Base-by-base conservation (phyloP, 345 rosid species). In the Iberis pinnata region DNA sequence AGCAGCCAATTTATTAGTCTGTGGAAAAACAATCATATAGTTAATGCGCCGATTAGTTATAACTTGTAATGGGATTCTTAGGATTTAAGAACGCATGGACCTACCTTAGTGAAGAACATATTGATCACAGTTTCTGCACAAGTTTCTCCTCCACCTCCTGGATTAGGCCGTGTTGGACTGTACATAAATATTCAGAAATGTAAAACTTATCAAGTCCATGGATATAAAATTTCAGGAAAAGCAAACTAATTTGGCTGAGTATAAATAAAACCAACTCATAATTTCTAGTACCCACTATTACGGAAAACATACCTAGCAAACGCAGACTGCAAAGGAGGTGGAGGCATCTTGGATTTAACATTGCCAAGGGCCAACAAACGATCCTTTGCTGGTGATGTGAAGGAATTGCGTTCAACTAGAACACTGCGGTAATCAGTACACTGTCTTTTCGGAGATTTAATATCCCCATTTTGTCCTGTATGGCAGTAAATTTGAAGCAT, bases 71-170 rank as follows among this genome's bases (percentile, higher is more conserved):
- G 26, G n/a, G 25, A 20, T 20, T 12, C 29, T 35, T 10, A 22
- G 43, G 32, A 16, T 36, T n/a, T 31, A 42, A 41, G 42, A 49
- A 43, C 6, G 10, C 46, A 41, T 52, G 37, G 62, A 55, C 44
- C 35, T 64, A 88, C 98, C 95, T 88, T 92, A 62, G 80, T 59
- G 65, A 88, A 88, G 75, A 88, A 88, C 48, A 92, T 76, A 70
- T 64, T 81, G 64, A 88, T 83, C 46, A 83, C 95, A 35, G 96
- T 88, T 77, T 92, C 98, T 14, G 96, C 98, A 62, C 93, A 92
- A 48, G 98, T 92, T 81, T 88, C 98, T 56, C 98, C 98, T 58
- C 93, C 93, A 18, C 98, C 86, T 66, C 95, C 93, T 6, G 96
- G 98, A 68, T 68, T 78, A 51, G 93, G 96, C 41, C 96, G 83